Evolutionary conservation across 176 grass and related monocot species (phyloP).

Genomic region (Rhipidocladum racemiflorum): DNA sequence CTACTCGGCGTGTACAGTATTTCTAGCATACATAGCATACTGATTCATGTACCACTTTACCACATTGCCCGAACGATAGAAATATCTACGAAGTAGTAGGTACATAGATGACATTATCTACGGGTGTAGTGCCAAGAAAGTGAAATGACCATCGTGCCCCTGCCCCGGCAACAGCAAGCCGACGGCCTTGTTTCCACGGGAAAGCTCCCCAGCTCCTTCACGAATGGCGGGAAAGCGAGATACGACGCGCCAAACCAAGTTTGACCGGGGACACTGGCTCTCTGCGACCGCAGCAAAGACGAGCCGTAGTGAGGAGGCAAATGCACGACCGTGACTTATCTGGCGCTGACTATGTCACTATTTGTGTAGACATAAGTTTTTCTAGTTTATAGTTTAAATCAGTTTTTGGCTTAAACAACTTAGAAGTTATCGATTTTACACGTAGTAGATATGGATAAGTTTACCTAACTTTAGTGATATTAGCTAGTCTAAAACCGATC

Average conservation of each 20-base stretch:
- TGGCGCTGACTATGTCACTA: neutral
- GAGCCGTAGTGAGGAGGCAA: neutral
- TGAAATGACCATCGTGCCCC: neutral
- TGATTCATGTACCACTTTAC: neutral
- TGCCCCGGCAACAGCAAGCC: neutral
- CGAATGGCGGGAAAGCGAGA: constrained; percentile 42
- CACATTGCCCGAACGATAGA: neutral
- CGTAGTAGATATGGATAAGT: too few relatives aligned
- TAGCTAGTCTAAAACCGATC: too few relatives aligned
- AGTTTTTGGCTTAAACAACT: too few relatives aligned
- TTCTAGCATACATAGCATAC: neutral
- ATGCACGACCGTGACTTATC: neutral
- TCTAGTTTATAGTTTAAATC: too few relatives aligned
- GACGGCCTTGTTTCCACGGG: constrained; percentile 36
- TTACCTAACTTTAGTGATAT: too few relatives aligned
- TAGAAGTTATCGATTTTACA: too few relatives aligned
- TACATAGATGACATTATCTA: neutral
- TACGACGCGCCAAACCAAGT: constrained; percentile 7
- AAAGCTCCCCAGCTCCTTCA: neutral
- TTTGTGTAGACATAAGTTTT: too few relatives aligned
- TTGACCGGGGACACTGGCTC: constrained; percentile 42
- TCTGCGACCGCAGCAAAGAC: constrained; percentile 6
- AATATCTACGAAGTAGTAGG: too few relatives aligned
- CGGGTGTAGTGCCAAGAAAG: neutral
- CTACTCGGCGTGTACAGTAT: neutral